These are phyloP conservation scores for Botrytis hyacinthi DNA, from an alignment of 2,329 filamentous ascomycete species.

Conservation along the genomic window DNA sequence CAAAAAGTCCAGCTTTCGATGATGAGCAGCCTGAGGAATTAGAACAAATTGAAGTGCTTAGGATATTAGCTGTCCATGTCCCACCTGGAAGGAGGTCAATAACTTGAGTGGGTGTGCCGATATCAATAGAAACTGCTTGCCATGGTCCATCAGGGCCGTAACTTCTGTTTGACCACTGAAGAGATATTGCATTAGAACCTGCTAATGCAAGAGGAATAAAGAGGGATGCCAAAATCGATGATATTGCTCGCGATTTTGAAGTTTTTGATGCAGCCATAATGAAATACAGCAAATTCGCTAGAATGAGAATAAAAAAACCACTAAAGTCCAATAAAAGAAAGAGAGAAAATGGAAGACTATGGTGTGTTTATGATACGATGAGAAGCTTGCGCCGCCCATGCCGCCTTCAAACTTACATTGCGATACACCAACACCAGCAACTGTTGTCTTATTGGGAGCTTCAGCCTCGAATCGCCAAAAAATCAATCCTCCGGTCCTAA, in stretches of 20 bases:
- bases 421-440: background rate
- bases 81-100: conserved; percentile 26
- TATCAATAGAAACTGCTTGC: conserved; percentile 26
- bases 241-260: background rate
- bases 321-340: background rate
- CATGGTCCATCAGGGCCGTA: conserved; percentile 31
- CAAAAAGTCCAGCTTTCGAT: background rate
- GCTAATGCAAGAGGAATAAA: background rate
- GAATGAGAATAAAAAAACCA: background rate
- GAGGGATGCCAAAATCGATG: background rate
- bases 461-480: background rate
- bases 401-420: background rate
- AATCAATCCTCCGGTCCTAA: background rate
- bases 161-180: conserved; percentile 24
- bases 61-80: conserved; percentile 22
- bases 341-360: background rate
- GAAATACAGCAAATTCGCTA: background rate
- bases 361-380: background rate
- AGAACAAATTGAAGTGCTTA: conserved; percentile 24
- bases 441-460: background rate
- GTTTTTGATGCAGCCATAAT: background rate
- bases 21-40: conserved; percentile 3
- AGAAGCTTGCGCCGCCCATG: background rate
- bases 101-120: conserved; percentile 23
- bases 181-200: background rate